Percentiles rank a stretch among this genome's conserved stretches.
These are phyloP conservation scores for Parasarocladium wereldwijsianum DNA, from an alignment of 2,329 filamentous ascomycete species.

Conservation along the genomic window DNA sequence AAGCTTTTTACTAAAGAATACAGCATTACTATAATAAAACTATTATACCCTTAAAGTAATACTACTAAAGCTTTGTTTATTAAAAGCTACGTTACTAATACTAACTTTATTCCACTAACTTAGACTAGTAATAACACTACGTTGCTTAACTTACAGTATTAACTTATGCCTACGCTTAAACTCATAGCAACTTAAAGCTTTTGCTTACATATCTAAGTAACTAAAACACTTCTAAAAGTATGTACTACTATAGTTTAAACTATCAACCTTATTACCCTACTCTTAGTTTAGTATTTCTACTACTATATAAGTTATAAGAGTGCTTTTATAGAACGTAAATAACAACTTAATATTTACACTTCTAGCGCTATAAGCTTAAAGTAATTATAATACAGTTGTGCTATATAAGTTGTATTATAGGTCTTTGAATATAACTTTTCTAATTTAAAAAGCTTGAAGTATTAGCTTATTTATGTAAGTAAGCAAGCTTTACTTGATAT, in stretches of 20 bases:
- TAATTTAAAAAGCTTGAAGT: background rate
- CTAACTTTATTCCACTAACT: background rate
- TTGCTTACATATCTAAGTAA: background rate
- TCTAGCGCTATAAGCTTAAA: too few species aligned
- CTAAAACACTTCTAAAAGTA: conserved; percentile 1
- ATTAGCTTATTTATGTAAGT: background rate
- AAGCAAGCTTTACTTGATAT: too few species aligned
- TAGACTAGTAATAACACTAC: background rate
- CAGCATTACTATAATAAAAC: too few species aligned
- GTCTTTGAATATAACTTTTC: background rate
- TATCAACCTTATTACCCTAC: background rate
- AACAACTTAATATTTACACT: background rate
- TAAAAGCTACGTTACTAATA: background rate
- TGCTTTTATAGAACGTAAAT: too few species aligned
- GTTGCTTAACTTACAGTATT: background rate
- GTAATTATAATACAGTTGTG: background rate
- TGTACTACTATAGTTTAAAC: background rate
- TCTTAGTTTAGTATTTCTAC: background rate
- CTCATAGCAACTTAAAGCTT: background rate
- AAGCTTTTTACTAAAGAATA: too few species aligned
- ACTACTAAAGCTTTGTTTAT: too few species aligned
- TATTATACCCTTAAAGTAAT: too few species aligned
- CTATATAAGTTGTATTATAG: background rate
- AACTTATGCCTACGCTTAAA: background rate
- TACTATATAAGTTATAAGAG: background rate